Conservation (phyloP, 352 stramenopile species). For the Detonula confervacea region DNA sequence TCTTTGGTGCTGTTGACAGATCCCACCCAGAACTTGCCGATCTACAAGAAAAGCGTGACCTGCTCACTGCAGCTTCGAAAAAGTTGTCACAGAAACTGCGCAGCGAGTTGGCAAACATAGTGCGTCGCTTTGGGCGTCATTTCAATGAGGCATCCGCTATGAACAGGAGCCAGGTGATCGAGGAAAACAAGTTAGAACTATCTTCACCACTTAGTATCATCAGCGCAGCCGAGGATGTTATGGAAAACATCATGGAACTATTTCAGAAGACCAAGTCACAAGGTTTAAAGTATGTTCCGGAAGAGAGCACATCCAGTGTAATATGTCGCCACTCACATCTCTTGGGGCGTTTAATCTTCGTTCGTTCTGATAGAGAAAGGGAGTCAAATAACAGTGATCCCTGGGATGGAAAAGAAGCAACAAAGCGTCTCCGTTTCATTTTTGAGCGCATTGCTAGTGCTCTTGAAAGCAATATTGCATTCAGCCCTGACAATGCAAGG, state of each 20-base stretch:
- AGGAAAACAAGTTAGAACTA: slow-evolving; percentile 12
- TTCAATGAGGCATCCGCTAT: slow-evolving; percentile 27
- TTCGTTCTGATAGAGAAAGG: slow-evolving; percentile 12
- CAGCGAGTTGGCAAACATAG: slow-evolving; percentile 7
- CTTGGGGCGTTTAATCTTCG: slow-evolving; percentile 15
- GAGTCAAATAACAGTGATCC: slow-evolving; percentile 3
- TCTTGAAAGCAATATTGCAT: slow-evolving; percentile 18
- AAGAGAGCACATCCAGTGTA: slow-evolving; percentile 9
- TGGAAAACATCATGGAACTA: slow-evolving; percentile 22
- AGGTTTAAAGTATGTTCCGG: slow-evolving; percentile 24
- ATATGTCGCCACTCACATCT: slow-evolving; percentile 17
- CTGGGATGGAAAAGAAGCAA: slow-evolving; percentile 42
- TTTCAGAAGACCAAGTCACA: neutral
- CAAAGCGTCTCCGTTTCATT: slow-evolving; percentile 16
- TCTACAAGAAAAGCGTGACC: slow-evolving; percentile 24
- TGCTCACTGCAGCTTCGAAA: slow-evolving; percentile 20
- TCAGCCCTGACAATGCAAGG: slow-evolving; percentile 31
- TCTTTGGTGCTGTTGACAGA: neutral
- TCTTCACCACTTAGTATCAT: slow-evolving; percentile 36
- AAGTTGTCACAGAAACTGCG: slow-evolving; percentile 24
- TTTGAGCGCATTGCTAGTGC: neutral
- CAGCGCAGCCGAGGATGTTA: neutral
- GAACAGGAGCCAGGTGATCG: slow-evolving; percentile 15
- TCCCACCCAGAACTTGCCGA: slow-evolving; percentile 35
- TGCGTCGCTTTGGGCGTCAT: slow-evolving; percentile 14